phyloP scores from a whole-genome alignment of 805 yeast species.

The Zygosaccharomyces rouxii region DNA sequence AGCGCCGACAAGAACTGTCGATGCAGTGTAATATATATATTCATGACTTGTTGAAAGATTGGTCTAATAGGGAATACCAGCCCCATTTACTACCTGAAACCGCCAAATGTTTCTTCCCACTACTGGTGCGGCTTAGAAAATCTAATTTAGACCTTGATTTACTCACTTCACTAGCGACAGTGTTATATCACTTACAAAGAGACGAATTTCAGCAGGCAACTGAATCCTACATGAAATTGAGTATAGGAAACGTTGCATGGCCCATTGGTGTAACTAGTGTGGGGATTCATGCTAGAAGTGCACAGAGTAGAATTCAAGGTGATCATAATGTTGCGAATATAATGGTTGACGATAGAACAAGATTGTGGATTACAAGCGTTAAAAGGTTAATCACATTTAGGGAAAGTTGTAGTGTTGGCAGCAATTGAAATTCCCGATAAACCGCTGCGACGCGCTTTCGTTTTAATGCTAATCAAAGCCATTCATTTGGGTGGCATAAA shows the following conservation, averaged over 20 bases:
- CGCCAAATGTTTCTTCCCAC: constrained; percentile 45
- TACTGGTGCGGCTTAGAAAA: constrained; percentile 51
- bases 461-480: not conserved
- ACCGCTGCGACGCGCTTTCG: not conserved
- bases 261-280: constrained; percentile 81
- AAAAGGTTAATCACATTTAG: constrained; percentile 65
- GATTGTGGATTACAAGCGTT: constrained; percentile 71
- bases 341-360: constrained; percentile 69
- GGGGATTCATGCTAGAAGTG: constrained; percentile 73
- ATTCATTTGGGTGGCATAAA: too few relatives aligned
- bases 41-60: constrained; percentile 34
- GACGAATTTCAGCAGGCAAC: constrained; percentile 34
- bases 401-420: constrained; percentile 14
- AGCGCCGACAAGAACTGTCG: constrained; percentile 44
- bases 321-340: constrained; percentile 55
- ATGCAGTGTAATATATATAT: constrained; percentile 41
- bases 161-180: constrained; percentile 54
- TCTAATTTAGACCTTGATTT: constrained; percentile 37
- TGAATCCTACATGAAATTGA: constrained; percentile 66
- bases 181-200: constrained; percentile 56
- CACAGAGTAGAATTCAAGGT: constrained; percentile 50
- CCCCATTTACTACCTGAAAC: constrained; percentile 42
- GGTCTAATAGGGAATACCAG: constrained; percentile 34
- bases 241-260: constrained; percentile 89
- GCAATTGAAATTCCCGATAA: not conserved